Base-by-base conservation (phyloP, 371 early-diverging fungal genomes). In the Mortierella sp. region DNA sequence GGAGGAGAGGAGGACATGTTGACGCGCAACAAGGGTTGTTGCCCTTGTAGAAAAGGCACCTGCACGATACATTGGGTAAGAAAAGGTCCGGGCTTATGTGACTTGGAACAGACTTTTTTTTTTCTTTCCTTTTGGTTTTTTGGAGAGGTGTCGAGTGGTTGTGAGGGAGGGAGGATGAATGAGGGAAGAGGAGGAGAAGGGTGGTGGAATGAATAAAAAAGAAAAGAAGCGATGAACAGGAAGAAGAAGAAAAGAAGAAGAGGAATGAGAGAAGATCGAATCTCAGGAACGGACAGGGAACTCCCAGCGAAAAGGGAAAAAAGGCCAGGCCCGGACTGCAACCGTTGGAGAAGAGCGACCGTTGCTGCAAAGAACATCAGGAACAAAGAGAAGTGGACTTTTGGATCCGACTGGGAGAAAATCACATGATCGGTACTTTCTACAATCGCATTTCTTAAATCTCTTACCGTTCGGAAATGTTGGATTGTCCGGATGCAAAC, bases 51-150 rank as follows among this genome's bases (percentile, higher is more conserved):
- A 73, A 63, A 80, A 58, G 24, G 84, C 73, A n/a, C 80, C 80
- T 28, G 63, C 84, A 65, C 84, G 84, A 48, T 80, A 80, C 84
- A 84, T 84, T 65, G 31, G 19, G 10, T 14, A 63, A 7, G 34
- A 31, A 14, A 16, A 26, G 60, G 7, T 19, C 16, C 34, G 60
- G 16, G 13, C 26, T 13, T 10, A 13, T 31, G 31, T 31, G 34
- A 28, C 60, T 31, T 8, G 65, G 38, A 14, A 63, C 65, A 34
- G 34, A 0, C 34, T 63, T 63, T 16, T 34, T 10, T 42, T 68
- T 19, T 16, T 63, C 7, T 26, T 0, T 26, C 11, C 10, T 24
- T 26, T n/a, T n/a, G n/a, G n/a, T 63, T 0, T 28, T 14, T 31
- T 63, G 5, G 2, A 7, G 55, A 16, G 14, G n/a, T 58, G 58